Conservation (phyloP, 2,329 filamentous ascomycete genomes). For the Ustilaginoidea virens region DNA sequence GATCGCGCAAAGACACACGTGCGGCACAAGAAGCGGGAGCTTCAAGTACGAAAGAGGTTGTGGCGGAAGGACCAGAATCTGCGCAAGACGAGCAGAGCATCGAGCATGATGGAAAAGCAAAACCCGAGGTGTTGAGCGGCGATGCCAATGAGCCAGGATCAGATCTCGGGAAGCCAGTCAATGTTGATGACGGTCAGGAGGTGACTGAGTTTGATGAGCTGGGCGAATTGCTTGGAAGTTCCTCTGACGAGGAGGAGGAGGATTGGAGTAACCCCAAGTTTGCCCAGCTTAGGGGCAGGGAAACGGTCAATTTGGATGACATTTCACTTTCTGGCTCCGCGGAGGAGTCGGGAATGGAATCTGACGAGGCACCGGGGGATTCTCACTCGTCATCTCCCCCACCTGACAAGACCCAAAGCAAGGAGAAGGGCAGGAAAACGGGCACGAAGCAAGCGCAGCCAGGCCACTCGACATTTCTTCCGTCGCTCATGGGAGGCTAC, state of each 20-base stretch:
- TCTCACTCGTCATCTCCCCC: slow-evolving; percentile 16
- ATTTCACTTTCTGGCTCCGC: slow-evolving; percentile 22
- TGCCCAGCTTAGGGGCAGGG: slow-evolving; percentile 16
- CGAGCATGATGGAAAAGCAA: no score
- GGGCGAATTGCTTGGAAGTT: slow-evolving; percentile 28
- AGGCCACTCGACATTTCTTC: slow-evolving; percentile 48
- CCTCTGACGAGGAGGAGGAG: slow-evolving; percentile 28
- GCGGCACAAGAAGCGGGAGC: slow-evolving; percentile 16
- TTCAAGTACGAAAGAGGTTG: slow-evolving; percentile 8
- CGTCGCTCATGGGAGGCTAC: slow-evolving; percentile 65
- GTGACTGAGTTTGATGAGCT: slow-evolving; percentile 22
- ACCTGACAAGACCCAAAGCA: slow-evolving; percentile 7
- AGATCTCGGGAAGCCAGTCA: slow-evolving; percentile 6
- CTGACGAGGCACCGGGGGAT: slow-evolving; percentile 11
- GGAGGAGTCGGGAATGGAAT: slow-evolving; percentile 13
- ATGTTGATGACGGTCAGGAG: slow-evolving; percentile 11
- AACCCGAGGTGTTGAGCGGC: no score
- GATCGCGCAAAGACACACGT: slow-evolving; percentile 15
- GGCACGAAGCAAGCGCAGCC: slow-evolving; percentile 8
- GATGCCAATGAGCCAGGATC: slow-evolving; percentile 2
- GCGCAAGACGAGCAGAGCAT: no score
- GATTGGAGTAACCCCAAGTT: slow-evolving; percentile 19
- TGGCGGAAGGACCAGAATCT: neutral
- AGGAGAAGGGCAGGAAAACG: slow-evolving; percentile 6
- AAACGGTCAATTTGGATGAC: slow-evolving; percentile 22